A percentile compares a stretch with the other conserved stretches of the same genome.
phyloP scores from a whole-genome alignment of 805 yeast species.

The Ogataea pignaliae region DNA sequence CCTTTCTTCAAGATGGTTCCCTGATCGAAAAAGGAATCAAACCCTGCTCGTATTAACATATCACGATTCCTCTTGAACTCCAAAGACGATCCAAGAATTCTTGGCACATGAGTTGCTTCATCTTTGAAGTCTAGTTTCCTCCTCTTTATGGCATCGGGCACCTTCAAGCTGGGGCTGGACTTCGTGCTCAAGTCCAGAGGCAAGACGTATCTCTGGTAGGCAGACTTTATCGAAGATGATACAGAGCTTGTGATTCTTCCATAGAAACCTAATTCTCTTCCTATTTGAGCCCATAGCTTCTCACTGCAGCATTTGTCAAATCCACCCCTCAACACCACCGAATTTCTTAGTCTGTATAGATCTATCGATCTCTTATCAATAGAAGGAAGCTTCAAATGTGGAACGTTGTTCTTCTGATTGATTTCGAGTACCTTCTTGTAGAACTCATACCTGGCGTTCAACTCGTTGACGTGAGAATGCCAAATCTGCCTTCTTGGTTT shows the following conservation, averaged over 20 bases:
- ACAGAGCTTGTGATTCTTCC: conserved; percentile 69
- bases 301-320: conserved; percentile 54
- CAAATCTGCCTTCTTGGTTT: conserved; percentile 45
- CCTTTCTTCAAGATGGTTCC: conserved; percentile 40
- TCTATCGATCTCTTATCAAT: conserved; percentile 66
- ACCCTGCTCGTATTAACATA: conserved; percentile 45
- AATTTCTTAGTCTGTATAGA: conserved; percentile 50
- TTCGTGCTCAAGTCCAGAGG: conserved; percentile 17
- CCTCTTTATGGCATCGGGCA: conserved; percentile 3
- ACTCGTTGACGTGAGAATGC: conserved; percentile 39
- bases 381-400: conserved; percentile 49
- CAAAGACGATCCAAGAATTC: conserved; percentile 41
- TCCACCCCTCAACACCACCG: conserved; percentile 66
- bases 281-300: conserved; percentile 80
- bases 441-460: conserved; percentile 42
- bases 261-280: conserved; percentile 72
- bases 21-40: conserved; percentile 45
- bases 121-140: neutral
- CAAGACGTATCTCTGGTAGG: conserved; percentile 45
- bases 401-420: conserved; percentile 30
- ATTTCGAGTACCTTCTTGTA: conserved; percentile 38
- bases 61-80: conserved; percentile 44
- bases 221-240: conserved; percentile 59
- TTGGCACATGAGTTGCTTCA: conserved; percentile 25
- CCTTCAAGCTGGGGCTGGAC: conserved; percentile 10